These are phyloP conservation scores for Fusarium piperis DNA, from an alignment of 2,329 filamentous ascomycete genomes.

Conservation along the genomic window DNA sequence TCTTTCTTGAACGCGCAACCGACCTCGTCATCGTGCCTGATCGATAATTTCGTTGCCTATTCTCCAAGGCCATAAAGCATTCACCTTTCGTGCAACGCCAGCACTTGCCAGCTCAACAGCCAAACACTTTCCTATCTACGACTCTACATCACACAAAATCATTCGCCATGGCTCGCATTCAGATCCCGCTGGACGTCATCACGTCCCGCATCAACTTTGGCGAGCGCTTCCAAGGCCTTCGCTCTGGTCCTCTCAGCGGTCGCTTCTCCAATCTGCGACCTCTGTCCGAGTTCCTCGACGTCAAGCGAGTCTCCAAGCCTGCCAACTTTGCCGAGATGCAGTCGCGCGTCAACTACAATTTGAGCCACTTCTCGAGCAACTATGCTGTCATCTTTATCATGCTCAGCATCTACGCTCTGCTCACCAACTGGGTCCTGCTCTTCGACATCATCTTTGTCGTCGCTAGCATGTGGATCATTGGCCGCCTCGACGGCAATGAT, in stretches of 20 bases:
- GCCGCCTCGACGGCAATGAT: slow-evolving; percentile 88
- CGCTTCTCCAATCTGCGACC: slow-evolving; percentile 94
- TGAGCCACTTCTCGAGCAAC: slow-evolving; percentile 98
- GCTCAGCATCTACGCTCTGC: slow-evolving; percentile 93
- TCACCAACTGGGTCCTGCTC: slow-evolving; percentile 86
- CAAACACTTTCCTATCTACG: slow-evolving; percentile 10
- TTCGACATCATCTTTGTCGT: slow-evolving; percentile 93
- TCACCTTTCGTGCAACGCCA: slow-evolving; percentile 14
- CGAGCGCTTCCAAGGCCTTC: slow-evolving; percentile 86
- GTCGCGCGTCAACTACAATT: slow-evolving; percentile 95
- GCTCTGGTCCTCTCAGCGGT: slow-evolving; percentile 78
- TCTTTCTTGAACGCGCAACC: slow-evolving; percentile 35
- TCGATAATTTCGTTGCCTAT: slow-evolving; percentile 41
- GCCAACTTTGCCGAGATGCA: slow-evolving; percentile 90
- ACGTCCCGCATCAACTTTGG: slow-evolving; percentile 89
- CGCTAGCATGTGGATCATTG: slow-evolving; percentile 89
- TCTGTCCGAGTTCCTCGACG: slow-evolving; percentile 90
- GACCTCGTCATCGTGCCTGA: slow-evolving; percentile 31
- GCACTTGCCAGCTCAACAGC: slow-evolving; percentile 13
- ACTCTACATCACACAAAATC: slow-evolving; percentile 16
- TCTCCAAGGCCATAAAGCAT: slow-evolving; percentile 29
- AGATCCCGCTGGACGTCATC: slow-evolving; percentile 90
- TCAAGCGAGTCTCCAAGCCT: slow-evolving; percentile 96
- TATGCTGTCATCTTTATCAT: slow-evolving; percentile 94
- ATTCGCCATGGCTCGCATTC: slow-evolving; percentile 79